These are phyloP conservation scores for Cenococcum geophilum DNA, from an alignment of 495 filamentous ascomycete genomes.

Conservation along the genomic window DNA sequence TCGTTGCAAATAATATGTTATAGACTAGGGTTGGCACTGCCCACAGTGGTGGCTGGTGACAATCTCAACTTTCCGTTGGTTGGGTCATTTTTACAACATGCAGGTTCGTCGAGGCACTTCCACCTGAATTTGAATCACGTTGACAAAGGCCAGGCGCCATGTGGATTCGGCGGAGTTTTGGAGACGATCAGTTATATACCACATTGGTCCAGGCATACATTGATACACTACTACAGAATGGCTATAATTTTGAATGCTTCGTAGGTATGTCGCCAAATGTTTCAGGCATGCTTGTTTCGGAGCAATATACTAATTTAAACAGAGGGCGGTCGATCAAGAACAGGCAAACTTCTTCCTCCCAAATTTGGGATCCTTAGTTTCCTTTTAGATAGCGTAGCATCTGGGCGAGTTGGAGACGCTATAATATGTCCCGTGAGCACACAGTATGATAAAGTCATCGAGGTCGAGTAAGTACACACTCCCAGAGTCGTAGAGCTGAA, in stretches of 20 bases:
- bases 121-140: neutral
- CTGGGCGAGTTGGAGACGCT: slow-evolving; percentile 81
- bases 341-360: slow-evolving; percentile 85
- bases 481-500: slow-evolving; percentile 5
- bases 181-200: slow-evolving; percentile 81
- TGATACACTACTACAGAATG: slow-evolving; percentile 81
- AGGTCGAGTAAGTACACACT: slow-evolving; percentile 60
- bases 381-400: slow-evolving; percentile 80
- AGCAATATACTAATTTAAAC: slow-evolving; percentile 2
- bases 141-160: slow-evolving; percentile 51
- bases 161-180: slow-evolving; percentile 92
- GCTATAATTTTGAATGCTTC: slow-evolving; percentile 94
- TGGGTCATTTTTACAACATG: slow-evolving; percentile 86
- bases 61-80: slow-evolving; percentile 92
- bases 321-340: slow-evolving; percentile 86
- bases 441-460: slow-evolving; percentile 97
- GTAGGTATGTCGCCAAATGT: slow-evolving; percentile 41
- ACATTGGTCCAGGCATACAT: slow-evolving; percentile 94
- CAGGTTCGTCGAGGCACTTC: slow-evolving; percentile 32
- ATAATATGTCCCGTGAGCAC: slow-evolving; percentile 92
- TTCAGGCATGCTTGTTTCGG: slow-evolving; percentile 3
- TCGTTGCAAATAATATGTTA: slow-evolving; percentile 92
- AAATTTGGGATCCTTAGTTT: slow-evolving; percentile 97
- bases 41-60: slow-evolving; percentile 91
- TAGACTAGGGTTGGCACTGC: slow-evolving; percentile 77